phyloP scores from a whole-genome alignment of 2,329 filamentous ascomycete species.

The Berkeleyomyces rouxiae region DNA sequence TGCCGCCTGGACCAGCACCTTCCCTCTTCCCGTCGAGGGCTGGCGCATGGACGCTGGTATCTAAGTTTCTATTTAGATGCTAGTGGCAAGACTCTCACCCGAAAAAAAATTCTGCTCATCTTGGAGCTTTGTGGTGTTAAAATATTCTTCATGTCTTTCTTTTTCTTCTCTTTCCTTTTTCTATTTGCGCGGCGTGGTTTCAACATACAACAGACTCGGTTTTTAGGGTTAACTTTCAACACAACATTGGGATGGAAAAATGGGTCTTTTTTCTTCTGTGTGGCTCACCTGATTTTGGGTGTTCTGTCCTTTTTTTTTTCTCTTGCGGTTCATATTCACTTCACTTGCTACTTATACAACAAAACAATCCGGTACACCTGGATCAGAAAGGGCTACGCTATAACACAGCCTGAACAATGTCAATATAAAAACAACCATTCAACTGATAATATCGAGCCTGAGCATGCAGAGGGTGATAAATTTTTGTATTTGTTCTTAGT shows the following conservation, averaged over 20 bases:
- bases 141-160: background rate
- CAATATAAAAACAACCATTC: conserved; percentile 12
- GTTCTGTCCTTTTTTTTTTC: conserved; percentile 1
- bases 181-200: conserved; percentile 1
- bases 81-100: background rate
- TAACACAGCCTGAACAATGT: conserved; percentile 12
- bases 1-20: conserved; percentile 65
- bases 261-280: background rate
- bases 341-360: conserved; percentile 1
- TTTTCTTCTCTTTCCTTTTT: background rate
- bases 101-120: background rate
- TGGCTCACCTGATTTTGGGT: conserved; percentile 1
- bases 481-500: background rate
- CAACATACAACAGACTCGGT: conserved; percentile 11
- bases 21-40: conserved; percentile 79
- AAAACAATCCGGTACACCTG: conserved; percentile 8
- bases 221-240: conserved; percentile 5
- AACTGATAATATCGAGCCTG: conserved; percentile 5
- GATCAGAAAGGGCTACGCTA: conserved; percentile 13
- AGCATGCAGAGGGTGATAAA: background rate
- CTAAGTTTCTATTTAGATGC: conserved; percentile 22
- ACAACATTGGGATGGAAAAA: background rate
- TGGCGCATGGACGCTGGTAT: conserved; percentile 46
- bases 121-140: background rate
- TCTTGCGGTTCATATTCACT: background rate